phyloP scores from a whole-genome alignment of 2,329 filamentous ascomycete genomes.

The Colletotrichum gloeosporioides region DNA sequence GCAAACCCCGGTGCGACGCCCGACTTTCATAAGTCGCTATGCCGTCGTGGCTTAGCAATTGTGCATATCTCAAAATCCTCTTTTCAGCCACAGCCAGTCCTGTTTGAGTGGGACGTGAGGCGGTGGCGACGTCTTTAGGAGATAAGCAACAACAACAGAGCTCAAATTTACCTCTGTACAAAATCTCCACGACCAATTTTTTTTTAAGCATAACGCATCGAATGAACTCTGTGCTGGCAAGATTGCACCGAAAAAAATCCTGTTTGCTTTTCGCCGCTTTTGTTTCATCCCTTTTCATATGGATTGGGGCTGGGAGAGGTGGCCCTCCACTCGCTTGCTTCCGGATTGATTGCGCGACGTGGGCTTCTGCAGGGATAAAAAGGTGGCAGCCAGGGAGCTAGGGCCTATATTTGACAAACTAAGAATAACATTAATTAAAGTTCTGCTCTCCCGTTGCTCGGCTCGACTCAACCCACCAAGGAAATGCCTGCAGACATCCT shows the following conservation, averaged over 20 bases:
- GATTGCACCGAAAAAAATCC: background rate
- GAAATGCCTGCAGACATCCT: background rate
- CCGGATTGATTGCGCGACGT: conserved; percentile 13
- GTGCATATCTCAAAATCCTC: background rate
- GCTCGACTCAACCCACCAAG: background rate
- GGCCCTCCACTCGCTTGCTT: conserved; percentile 1
- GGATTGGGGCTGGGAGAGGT: background rate
- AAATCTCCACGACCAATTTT: background rate
- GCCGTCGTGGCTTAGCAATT: background rate
- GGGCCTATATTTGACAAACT: background rate
- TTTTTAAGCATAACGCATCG: conserved; percentile 9
- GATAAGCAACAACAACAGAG: background rate
- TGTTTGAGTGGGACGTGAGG: background rate
- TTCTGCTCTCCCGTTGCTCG: background rate
- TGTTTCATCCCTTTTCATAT: conserved; percentile 9
- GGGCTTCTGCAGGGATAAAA: background rate
- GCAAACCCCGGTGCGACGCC: background rate
- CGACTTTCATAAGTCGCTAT: background rate
- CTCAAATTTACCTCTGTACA: background rate
- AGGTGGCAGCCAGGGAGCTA: background rate
- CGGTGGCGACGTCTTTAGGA: background rate
- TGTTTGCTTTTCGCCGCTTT: background rate
- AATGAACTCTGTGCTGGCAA: background rate
- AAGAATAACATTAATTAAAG: conserved; percentile 7
- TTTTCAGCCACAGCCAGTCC: background rate